Evolutionary conservation across 805 yeast genomes (phyloP), one percentile per base, ranked within the genome.

Genomic region (Yarrowia sp.): DNA sequence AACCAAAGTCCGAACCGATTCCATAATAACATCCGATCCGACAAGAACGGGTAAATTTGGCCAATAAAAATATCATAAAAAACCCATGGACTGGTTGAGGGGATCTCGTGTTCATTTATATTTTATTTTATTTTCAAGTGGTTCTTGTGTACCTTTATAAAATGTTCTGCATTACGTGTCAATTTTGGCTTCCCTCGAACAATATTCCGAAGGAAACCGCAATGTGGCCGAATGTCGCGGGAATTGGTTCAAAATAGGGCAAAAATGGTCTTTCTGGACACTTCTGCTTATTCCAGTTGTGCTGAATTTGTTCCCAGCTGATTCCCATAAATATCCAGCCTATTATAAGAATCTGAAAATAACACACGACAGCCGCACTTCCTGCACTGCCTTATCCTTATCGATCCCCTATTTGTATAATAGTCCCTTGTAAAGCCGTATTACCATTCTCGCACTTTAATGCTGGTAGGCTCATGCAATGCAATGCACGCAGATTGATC

Each of bases 301-400:
- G 4, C 42, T 7, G 42, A 15, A 38, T 14, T 38, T 38, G 10
- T 13, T 17, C 13, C 8, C 48, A 15, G 8, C 33, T 15, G 8
- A 4, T 22, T 35, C 38, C 32, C 33, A 13, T 7, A 9, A 31
- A 22, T 44, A 44, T 28, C 35, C 51, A 31, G 22, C 38, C 39
- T 13, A 8, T 9, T 15, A 15, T 3, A 6, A 11, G 13, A 7
- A n/a, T n/a, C 51, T 22, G 4, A 5, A 13, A 14, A 17, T n/a
- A 15, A 6, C 4, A 2, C 38, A 9, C 14, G n/a, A 7, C 41
- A 48, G 55, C 55, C 55, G 55, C 55, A 48, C 41, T 11, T 9
- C 10, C 15, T 48, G 55, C 55, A 48, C 55, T 48, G 55, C 55
- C 55, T 48, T 48, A 48, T 48, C 55, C 55, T 48, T 48, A 48